phyloP scores from a whole-genome alignment of 352 stramenopile species.

The Phytophthora ramorum region DNA sequence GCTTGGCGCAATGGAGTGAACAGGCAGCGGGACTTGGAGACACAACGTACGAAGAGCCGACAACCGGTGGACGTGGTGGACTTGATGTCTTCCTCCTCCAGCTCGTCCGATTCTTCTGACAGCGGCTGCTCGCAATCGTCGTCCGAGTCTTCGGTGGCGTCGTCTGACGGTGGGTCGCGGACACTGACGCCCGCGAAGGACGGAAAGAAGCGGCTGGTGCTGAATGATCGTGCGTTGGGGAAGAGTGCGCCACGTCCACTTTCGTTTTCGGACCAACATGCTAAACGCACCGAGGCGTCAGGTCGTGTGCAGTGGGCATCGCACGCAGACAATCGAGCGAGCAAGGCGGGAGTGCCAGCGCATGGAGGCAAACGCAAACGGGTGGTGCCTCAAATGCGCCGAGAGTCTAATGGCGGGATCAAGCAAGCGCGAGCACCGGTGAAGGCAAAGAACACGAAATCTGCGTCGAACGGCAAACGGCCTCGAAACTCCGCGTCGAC shows the following conservation, averaged over 20 bases:
- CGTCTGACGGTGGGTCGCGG: neutral
- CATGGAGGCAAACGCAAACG: neutral
- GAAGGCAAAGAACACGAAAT: conserved; percentile 3
- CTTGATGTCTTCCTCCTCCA: neutral
- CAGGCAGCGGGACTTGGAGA: neutral
- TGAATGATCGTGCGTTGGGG: neutral
- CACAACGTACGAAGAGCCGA: neutral
- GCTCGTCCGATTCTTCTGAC: neutral
- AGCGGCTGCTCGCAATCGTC: neutral
- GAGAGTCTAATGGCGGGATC: neutral
- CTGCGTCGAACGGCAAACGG: conserved; percentile 2
- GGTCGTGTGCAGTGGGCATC: neutral
- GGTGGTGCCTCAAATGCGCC: neutral
- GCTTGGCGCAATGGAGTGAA: neutral
- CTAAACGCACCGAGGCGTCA: neutral
- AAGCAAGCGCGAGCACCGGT: conserved; percentile 2
- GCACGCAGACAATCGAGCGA: neutral
- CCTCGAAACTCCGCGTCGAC: neutral
- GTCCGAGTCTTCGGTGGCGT: neutral
- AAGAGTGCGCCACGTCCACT: neutral
- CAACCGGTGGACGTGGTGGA: neutral
- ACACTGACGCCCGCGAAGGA: neutral
- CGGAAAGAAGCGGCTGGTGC: neutral
- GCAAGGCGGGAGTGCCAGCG: neutral
- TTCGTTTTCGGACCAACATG: neutral